Evolutionary conservation across 768 basidiomycete genomes (phyloP).

Genomic region (Russula dissimulans): DNA sequence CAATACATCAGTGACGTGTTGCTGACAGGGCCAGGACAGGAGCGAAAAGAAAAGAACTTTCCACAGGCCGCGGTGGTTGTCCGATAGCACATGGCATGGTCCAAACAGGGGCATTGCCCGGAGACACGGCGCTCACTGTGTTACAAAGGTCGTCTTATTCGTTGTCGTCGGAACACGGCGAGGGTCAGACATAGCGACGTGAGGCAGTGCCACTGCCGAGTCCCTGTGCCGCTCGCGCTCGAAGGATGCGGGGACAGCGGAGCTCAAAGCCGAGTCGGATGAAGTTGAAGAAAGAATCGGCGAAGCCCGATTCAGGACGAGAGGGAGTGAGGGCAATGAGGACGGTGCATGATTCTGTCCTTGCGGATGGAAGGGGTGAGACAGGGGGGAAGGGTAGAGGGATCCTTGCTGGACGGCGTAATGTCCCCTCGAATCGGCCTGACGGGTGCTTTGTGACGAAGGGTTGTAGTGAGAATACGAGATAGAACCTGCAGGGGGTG

Average conservation of each 20-base stretch:
- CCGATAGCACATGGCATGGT: neutral
- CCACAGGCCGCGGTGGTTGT: neutral
- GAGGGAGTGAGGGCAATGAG: constrained; percentile 10
- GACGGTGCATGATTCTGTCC: constrained; percentile 6
- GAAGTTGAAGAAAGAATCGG: constrained; percentile 18
- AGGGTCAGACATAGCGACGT: constrained; percentile 5
- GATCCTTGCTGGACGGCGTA: constrained; percentile 13
- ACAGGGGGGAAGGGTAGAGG: constrained; percentile 41
- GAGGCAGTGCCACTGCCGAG: constrained; percentile 5
- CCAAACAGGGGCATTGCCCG: neutral
- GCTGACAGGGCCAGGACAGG: neutral
- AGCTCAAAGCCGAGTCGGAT: constrained; percentile 16
- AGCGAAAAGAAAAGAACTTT: neutral
- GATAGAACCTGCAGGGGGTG: constrained; percentile 45
- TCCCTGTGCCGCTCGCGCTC: constrained; percentile 19
- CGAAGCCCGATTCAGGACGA: constrained; percentile 14
- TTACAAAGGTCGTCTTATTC: constrained; percentile 18
- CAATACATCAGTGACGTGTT: constrained; percentile 12
- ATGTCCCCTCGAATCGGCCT: constrained; percentile 22
- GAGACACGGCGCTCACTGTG: constrained; percentile 8
- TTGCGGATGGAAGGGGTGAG: constrained; percentile 30
- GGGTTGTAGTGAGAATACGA: constrained; percentile 52
- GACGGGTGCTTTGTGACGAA: constrained; percentile 26
- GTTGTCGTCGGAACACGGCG: constrained; percentile 11
- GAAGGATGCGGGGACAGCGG: constrained; percentile 16